A percentile compares a stretch with the other conserved stretches of the same genome.
phyloP scores from a whole-genome alignment of 768 basidiomycete species.

The Rhodosporidiobolus sp. region DNA sequence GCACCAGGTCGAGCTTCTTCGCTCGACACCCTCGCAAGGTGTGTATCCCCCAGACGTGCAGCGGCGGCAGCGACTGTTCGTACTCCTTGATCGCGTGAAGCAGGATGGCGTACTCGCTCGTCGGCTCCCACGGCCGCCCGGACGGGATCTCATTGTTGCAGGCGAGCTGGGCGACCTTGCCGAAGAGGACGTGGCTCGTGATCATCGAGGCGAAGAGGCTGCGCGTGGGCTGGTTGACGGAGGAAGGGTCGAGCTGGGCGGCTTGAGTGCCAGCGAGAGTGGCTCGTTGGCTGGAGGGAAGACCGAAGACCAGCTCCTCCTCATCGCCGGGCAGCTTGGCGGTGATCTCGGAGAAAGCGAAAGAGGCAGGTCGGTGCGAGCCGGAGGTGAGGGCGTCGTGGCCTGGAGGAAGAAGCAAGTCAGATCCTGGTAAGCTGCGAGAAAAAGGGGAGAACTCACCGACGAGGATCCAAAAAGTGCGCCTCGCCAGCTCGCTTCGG shows the following conservation, averaged over 20 bases:
- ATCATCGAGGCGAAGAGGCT: slow-evolving; percentile 1
- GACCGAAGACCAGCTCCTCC: not conserved
- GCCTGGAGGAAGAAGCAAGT: not conserved
- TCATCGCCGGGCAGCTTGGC: slow-evolving; percentile 1
- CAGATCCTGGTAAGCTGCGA: too few species aligned
- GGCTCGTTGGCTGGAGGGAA: not conserved
- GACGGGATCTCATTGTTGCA: not conserved
- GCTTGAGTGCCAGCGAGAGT: not conserved
- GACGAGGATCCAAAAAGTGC: not conserved
- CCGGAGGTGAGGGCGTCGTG: not conserved
- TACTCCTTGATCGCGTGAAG: not conserved
- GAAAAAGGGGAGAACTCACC: not conserved
- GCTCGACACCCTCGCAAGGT: not conserved
- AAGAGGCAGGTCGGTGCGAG: not conserved
- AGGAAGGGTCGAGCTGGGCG: not conserved
- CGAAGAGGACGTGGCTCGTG: not conserved
- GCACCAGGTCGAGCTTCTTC: not conserved
- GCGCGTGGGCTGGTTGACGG: not conserved
- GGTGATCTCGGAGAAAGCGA: not conserved
- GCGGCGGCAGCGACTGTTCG: not conserved
- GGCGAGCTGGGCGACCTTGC: not conserved
- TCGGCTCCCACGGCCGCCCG: not conserved
- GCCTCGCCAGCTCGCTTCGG: not conserved
- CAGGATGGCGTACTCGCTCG: not conserved
- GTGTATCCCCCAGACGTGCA: not conserved